phyloP scores from a whole-genome alignment of 2,329 filamentous ascomycete species.

The Fusarium nelsonii region DNA sequence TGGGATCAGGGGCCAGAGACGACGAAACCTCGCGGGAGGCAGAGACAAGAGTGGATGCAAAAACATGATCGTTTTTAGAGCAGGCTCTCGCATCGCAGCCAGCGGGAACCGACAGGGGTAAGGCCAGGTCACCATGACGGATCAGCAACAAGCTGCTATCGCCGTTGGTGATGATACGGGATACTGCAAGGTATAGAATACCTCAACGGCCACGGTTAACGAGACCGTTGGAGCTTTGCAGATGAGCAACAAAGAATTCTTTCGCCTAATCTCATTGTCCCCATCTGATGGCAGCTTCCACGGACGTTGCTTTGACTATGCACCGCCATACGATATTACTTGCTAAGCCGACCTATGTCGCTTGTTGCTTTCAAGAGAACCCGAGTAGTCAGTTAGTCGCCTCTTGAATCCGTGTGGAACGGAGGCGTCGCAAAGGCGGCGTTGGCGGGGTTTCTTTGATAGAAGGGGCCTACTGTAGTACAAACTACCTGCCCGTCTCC shows the following conservation, averaged over 20 bases:
- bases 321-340: background rate
- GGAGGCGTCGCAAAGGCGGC: conserved; percentile 31
- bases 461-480: conserved; percentile 12
- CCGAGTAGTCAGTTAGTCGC: conserved; percentile 17
- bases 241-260: conserved; percentile 12
- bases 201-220: conserved; percentile 4
- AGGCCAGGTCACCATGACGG: conserved; percentile 11
- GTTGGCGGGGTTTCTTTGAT: conserved; percentile 24
- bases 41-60: conserved; percentile 20
- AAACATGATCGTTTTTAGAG: conserved; percentile 28
- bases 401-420: conserved; percentile 32
- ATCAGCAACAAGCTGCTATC: conserved; percentile 33
- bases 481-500: conserved; percentile 8
- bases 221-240: conserved; percentile 5
- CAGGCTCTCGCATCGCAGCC: conserved; percentile 36
- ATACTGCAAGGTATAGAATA: conserved; percentile 13
- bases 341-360: background rate
- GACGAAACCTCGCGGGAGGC: conserved; percentile 29
- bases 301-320: conserved; percentile 1
- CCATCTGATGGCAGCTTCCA: conserved; percentile 3
- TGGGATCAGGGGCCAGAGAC: conserved; percentile 39
- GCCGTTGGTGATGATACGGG: conserved; percentile 12
- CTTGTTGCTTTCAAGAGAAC: conserved; percentile 8
- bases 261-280: conserved; percentile 8
- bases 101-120: conserved; percentile 37